Conservation (phyloP, 1,139 yeast species). For the Yamadazyma dushanensis region DNA sequence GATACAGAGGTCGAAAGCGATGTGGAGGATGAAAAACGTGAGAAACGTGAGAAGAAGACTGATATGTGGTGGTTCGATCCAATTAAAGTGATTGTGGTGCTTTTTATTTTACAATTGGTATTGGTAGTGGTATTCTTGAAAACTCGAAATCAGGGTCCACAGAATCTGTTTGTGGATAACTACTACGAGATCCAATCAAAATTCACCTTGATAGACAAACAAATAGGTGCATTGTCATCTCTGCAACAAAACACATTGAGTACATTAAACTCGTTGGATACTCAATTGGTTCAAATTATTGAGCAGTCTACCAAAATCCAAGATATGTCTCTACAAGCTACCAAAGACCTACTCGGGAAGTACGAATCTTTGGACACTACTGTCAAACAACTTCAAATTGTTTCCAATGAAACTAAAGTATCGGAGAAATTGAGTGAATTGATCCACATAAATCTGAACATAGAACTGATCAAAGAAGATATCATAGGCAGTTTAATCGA, state of each 20-base stretch:
- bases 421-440: constrained; percentile 19
- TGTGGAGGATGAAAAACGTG: constrained; percentile 3
- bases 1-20: constrained; percentile 11
- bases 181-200: constrained; percentile 19
- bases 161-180: constrained; percentile 7
- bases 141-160: neutral
- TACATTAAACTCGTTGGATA: constrained; percentile 3
- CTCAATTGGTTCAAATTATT: constrained; percentile 1
- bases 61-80: neutral
- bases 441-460: constrained; percentile 17
- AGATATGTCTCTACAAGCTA: constrained; percentile 1
- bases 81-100: neutral
- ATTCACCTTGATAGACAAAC: constrained; percentile 19
- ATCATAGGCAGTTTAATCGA: constrained; percentile 23
- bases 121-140: neutral
- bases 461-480: constrained; percentile 22
- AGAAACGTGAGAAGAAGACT: no score
- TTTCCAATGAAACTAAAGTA: constrained; percentile 16
- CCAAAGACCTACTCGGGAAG: constrained; percentile 9
- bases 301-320: constrained; percentile 3
- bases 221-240: constrained; percentile 14
- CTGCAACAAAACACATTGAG: constrained; percentile 12
- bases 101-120: constrained; percentile 3
- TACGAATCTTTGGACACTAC: constrained; percentile 11
- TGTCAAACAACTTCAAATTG: constrained; percentile 9